Conservation (phyloP, 148 eudicot genomes). For the Rheum nobile region DNA sequence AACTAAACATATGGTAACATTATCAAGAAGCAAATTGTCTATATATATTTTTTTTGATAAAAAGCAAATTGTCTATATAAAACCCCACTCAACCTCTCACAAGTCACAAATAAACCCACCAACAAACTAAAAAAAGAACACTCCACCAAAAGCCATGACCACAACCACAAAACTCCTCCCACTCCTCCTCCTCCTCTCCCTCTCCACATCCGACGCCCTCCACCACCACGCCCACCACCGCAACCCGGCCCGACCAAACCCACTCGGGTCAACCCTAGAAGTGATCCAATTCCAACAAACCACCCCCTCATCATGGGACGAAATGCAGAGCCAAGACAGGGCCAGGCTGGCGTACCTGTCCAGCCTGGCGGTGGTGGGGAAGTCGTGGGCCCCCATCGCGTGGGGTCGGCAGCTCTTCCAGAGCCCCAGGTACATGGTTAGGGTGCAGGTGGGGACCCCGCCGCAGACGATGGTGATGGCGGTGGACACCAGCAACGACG, state of each 20-base stretch:
- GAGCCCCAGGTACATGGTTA: constrained; percentile 64
- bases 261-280: constrained; percentile 38
- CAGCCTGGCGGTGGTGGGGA: constrained; percentile 43
- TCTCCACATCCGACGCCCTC: constrained; percentile 13
- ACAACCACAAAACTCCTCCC: constrained; percentile 4
- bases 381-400: constrained; percentile 44
- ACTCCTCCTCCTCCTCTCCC: constrained; percentile 16
- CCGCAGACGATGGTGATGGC: constrained; percentile 66
- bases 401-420: constrained; percentile 54
- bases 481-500: constrained; percentile 70
- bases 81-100: not conserved
- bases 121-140: not conserved
- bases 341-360: constrained; percentile 47
- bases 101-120: not conserved
- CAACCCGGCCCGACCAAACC: constrained; percentile 1
- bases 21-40: too few relatives aligned
- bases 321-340: constrained; percentile 42
- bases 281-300: constrained; percentile 38
- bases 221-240: constrained; percentile 3
- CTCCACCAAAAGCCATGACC: not conserved
- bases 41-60: too few relatives aligned
- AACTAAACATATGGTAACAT: too few relatives aligned
- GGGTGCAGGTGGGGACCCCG: constrained; percentile 69
- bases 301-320: constrained; percentile 73
- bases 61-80: constrained; percentile 2